Evolutionary conservation across 1,139 yeast genomes (phyloP), one percentile per base, ranked within the genome.

Genomic region (Kodamaea derodonti): DNA sequence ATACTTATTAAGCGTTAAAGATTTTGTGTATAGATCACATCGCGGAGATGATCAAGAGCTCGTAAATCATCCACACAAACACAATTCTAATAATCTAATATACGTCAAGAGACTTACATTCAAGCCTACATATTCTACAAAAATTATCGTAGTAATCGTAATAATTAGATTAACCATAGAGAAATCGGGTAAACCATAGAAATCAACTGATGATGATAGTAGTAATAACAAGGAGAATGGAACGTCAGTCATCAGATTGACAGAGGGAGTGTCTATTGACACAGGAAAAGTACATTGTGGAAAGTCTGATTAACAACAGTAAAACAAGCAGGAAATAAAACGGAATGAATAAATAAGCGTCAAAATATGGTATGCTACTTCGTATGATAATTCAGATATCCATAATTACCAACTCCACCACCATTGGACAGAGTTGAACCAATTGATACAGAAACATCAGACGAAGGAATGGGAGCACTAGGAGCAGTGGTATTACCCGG

Each of bases 351-450:
- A 25, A 25, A 25, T 25, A 25, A 14, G 17, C 17, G 28, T 25
- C 14, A 11, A 14, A 4, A 31, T 22, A 30, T 25, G 28, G 34
- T 34, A 29, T 14, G 14, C 35, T 41, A 52, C 30, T 54, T 50
- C 32, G 51, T 50, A 36, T 59, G 64, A 41, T 55, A 62, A 40
- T 50, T 59, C 58, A 57, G 62, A 46, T 61, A 62, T 12, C 69
- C 69, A 42, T 62, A 62, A 42, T 60, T 61, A 12, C 67, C 67
- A 25, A 60, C 60, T 15, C 59, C 58, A 28, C 49, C 49, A 28
- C 49, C 49, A 36, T 23, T 20, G 14, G 37, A 23, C 16, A 41
- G 29, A 33, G 38, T 33, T 26, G 39, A 40, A 31, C 22, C 23
- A 29, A 24, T 24, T 6, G 26, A 18, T 13, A 20, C 33, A 27